These are phyloP conservation scores for Schizonepeta tenuifolia DNA, from an alignment of 257 asterid species.

Conservation along the genomic window DNA sequence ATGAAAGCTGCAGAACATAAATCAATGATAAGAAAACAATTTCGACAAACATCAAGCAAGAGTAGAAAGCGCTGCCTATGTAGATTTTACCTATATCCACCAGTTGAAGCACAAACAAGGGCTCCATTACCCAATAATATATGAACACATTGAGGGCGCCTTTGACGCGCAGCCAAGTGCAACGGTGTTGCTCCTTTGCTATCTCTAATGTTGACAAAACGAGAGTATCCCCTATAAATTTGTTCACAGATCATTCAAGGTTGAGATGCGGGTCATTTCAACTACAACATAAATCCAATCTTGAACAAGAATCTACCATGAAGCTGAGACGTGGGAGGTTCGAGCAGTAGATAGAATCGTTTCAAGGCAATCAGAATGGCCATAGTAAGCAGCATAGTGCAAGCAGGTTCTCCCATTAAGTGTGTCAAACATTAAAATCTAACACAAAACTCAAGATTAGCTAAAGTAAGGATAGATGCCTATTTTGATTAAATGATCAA, in stretches of 20 bases:
- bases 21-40: neutral
- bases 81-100: constrained; percentile 73
- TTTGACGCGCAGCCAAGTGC: constrained; percentile 93
- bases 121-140: constrained; percentile 79
- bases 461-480: neutral
- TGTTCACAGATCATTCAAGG: neutral
- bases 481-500: neutral
- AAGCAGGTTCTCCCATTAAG: constrained; percentile 88
- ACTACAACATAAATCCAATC: constrained; percentile 10
- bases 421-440: constrained; percentile 93
- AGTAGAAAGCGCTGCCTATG: neutral
- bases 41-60: neutral
- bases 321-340: constrained; percentile 70
- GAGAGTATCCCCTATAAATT: constrained; percentile 75
- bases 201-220: constrained; percentile 92
- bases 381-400: constrained; percentile 96
- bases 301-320: constrained; percentile 60
- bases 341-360: constrained; percentile 82
- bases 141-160: constrained; percentile 73
- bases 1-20: constrained; percentile 53
- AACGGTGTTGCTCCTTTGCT: constrained; percentile 94
- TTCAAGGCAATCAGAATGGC: constrained; percentile 81
- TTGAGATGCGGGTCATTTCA: neutral
- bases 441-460: constrained; percentile 34
- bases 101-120: constrained; percentile 85